phyloP scores from a whole-genome alignment of 345 rosid genomes.

The Salix koriyanagi region DNA sequence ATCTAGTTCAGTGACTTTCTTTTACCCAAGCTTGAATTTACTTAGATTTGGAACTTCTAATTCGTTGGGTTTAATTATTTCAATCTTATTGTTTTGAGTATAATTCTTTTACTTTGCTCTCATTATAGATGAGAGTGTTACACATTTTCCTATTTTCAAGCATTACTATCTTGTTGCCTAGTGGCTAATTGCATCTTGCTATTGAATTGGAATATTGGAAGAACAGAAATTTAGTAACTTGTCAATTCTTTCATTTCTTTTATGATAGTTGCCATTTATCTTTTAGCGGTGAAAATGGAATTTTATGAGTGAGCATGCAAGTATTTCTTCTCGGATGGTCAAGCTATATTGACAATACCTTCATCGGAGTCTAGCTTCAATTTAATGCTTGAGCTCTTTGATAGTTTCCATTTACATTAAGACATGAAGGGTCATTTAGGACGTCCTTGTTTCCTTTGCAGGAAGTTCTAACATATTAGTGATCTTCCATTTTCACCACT shows the following conservation, averaged over 20 bases:
- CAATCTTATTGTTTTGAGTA: neutral
- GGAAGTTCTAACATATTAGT: neutral
- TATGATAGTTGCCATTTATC: neutral
- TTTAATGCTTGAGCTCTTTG: neutral
- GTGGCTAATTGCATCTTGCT: neutral
- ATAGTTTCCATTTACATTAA: neutral
- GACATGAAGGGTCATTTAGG: neutral
- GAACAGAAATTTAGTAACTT: neutral
- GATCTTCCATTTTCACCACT: neutral
- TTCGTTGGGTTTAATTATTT: neutral
- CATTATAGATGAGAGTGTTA: neutral
- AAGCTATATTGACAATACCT: neutral
- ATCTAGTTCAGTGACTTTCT: constrained; percentile 44
- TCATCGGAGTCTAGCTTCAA: neutral
- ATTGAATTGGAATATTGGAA: neutral
- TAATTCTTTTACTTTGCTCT: neutral
- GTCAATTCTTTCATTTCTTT: constrained; percentile 1
- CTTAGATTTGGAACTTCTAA: neutral
- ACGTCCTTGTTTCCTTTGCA: neutral
- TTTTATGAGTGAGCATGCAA: neutral
- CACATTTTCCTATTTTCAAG: neutral
- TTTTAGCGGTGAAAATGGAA: no score
- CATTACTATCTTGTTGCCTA: neutral
- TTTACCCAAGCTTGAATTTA: neutral
- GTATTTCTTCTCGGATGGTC: neutral